These are phyloP conservation scores for Inonotus obliquus DNA, from an alignment of 1,284 basidiomycete genomes.

Conservation along the genomic window DNA sequence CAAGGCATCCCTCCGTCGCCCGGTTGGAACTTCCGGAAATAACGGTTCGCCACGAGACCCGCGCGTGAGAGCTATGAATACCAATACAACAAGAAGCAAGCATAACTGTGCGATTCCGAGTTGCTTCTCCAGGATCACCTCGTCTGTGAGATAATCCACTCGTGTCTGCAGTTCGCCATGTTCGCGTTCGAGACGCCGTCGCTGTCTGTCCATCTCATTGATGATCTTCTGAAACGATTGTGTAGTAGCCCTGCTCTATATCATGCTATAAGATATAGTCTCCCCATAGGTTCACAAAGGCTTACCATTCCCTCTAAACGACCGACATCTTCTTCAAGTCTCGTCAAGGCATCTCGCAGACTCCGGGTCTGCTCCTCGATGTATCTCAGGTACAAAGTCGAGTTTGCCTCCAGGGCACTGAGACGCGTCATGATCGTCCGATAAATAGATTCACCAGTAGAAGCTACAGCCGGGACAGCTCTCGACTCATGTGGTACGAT, in stretches of 20 bases:
- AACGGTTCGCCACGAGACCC: constrained; percentile 54
- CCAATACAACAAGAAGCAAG: constrained; percentile 70
- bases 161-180: constrained; percentile 59
- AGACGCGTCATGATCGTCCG: constrained; percentile 94
- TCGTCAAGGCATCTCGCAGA: constrained; percentile 70
- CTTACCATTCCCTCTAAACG: constrained; percentile 72
- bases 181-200: constrained; percentile 63
- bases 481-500: constrained; percentile 23
- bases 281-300: constrained; percentile 17
- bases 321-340: constrained; percentile 81
- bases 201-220: constrained; percentile 67
- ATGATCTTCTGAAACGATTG: constrained; percentile 61
- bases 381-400: constrained; percentile 83
- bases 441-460: constrained; percentile 92
- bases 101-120: constrained; percentile 80
- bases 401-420: constrained; percentile 81
- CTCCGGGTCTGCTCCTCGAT: constrained; percentile 86
- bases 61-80: constrained; percentile 82
- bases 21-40: constrained; percentile 23
- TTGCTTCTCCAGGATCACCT: constrained; percentile 81
- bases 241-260: constrained; percentile 61
- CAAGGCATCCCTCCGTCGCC: constrained; percentile 30
- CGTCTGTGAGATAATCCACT: constrained; percentile 69
- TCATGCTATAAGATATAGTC: not conserved
- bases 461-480: constrained; percentile 21